phyloP scores from a whole-genome alignment of 345 rosid species.

The Citrus glauca region DNA sequence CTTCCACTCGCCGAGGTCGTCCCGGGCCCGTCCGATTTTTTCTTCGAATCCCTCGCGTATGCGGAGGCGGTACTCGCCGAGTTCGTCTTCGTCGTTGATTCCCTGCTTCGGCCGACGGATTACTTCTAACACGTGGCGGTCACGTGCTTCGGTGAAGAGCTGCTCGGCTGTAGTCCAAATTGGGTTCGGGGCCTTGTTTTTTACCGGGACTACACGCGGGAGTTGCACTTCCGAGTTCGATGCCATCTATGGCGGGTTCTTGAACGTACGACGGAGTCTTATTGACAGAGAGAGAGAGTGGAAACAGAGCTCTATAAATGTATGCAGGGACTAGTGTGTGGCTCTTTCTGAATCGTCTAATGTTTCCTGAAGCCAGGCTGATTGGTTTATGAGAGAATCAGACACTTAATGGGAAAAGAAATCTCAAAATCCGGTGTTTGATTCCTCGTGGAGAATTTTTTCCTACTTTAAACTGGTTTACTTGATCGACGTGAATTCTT shows the following conservation, averaged over 20 bases:
- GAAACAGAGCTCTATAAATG: not conserved
- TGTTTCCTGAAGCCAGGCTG: not conserved
- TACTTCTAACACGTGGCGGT: slow-evolving; percentile 70
- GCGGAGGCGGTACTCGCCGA: slow-evolving; percentile 62
- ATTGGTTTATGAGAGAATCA: not conserved
- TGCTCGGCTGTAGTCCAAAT: slow-evolving; percentile 82
- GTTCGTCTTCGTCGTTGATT: slow-evolving; percentile 64
- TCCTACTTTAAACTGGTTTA: no score
- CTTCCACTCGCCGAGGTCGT: slow-evolving; percentile 64
- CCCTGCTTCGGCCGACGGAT: slow-evolving; percentile 78
- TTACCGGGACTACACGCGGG: slow-evolving; percentile 73
- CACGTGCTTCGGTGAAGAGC: slow-evolving; percentile 73
- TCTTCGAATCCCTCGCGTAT: slow-evolving; percentile 75
- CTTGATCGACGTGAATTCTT: no score
- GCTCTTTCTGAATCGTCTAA: no score
- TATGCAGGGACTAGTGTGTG: no score
- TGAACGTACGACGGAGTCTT: no score
- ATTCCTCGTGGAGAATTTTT: no score
- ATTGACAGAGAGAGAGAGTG: not conserved
- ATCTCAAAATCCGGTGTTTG: no score
- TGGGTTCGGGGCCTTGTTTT: slow-evolving; percentile 78
- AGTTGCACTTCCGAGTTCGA: slow-evolving; percentile 65
- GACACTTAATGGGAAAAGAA: no score
- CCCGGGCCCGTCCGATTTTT: slow-evolving; percentile 58
- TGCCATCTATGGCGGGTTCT: not conserved